Evolutionary conservation across 306 rosid genomes (phyloP).

Genomic region (Gastrolobium bilobum): DNA sequence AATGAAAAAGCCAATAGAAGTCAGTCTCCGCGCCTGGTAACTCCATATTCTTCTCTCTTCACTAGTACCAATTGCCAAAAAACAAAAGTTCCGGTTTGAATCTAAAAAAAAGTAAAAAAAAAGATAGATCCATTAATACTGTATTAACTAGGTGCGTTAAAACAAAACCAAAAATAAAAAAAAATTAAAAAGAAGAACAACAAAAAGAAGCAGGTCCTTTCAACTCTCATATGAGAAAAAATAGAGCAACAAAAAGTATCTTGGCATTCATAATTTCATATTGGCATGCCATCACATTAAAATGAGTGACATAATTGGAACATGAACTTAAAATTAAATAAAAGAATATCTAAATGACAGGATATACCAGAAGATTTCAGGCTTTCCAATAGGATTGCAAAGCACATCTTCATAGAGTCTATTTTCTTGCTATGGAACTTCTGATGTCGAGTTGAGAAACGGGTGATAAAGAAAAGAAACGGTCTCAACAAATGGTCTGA

Average conservation of each 20-base stretch:
- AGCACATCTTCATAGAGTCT: slow-evolving; percentile 68
- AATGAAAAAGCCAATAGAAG: slow-evolving; percentile 69
- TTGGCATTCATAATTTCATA: slow-evolving; percentile 32
- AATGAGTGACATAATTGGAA: slow-evolving; percentile 31
- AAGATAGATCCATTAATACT: slow-evolving; percentile 39
- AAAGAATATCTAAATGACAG: slow-evolving; percentile 39
- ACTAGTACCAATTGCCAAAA: slow-evolving; percentile 68
- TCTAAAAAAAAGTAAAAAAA: slow-evolving; percentile 62
- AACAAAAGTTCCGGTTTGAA: slow-evolving; percentile 75
- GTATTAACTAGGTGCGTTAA: slow-evolving; percentile 28
- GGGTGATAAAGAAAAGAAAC: slow-evolving; percentile 76
- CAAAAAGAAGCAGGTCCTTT: background rate
- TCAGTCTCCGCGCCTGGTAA: slow-evolving; percentile 74
- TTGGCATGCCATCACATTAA: slow-evolving; percentile 37
- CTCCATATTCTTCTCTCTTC: slow-evolving; percentile 89
- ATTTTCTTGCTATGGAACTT: slow-evolving; percentile 55
- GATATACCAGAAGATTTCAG: slow-evolving; percentile 76
- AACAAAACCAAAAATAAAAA: slow-evolving; percentile 29
- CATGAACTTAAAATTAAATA: slow-evolving; percentile 37
- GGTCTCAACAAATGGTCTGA: slow-evolving; percentile 77
- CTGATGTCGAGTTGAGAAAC: slow-evolving; percentile 57
- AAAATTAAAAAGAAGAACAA: background rate
- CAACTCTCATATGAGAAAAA: slow-evolving; percentile 36
- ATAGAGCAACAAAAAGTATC: slow-evolving; percentile 23
- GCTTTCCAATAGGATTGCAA: slow-evolving; percentile 79